A percentile compares a stretch with the other conserved stretches of the same genome.
These are phyloP conservation scores for Diaporthe sp. DNA, from an alignment of 2,329 filamentous ascomycete species.

Conservation along the genomic window DNA sequence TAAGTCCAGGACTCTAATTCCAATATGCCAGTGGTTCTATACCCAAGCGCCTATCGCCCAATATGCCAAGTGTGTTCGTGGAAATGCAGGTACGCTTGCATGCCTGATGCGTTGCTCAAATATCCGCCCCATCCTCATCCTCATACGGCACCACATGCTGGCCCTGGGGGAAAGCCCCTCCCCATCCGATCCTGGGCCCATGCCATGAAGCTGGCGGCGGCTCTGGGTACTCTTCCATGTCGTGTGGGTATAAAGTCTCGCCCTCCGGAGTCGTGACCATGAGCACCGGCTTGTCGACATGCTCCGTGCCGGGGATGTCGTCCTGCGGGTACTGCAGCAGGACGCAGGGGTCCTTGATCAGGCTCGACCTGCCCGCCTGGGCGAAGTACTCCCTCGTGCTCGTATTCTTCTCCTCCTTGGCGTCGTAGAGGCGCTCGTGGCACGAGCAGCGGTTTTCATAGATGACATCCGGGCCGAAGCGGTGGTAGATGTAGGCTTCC, in stretches of 20 bases:
- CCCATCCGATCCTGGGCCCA: not conserved
- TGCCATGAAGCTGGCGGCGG: not conserved
- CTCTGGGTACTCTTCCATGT: conserved; percentile 16
- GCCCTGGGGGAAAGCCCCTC: too few species aligned
- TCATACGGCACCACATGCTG: not conserved
- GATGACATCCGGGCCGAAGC: not conserved
- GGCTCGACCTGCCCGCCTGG: not conserved
- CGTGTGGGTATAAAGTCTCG: not conserved
- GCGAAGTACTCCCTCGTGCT: not conserved
- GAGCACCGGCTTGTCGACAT: conserved; percentile 24
- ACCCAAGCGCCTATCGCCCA: not conserved
- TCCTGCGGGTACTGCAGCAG: not conserved
- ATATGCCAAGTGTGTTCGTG: not conserved
- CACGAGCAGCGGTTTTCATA: conserved; percentile 2
- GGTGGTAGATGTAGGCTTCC: not conserved
- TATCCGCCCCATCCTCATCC: not conserved
- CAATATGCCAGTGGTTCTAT: not conserved
- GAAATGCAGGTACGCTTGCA: not conserved
- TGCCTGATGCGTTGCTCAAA: not conserved
- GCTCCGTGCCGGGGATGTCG: not conserved
- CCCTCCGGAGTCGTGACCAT: conserved; percentile 19
- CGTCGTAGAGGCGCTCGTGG: not conserved
- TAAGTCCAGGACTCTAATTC: not conserved
- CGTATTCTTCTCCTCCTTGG: not conserved
- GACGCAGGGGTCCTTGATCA: not conserved